Base-by-base conservation (phyloP, 345 rosid species). In the Jatropha curcas region DNA sequence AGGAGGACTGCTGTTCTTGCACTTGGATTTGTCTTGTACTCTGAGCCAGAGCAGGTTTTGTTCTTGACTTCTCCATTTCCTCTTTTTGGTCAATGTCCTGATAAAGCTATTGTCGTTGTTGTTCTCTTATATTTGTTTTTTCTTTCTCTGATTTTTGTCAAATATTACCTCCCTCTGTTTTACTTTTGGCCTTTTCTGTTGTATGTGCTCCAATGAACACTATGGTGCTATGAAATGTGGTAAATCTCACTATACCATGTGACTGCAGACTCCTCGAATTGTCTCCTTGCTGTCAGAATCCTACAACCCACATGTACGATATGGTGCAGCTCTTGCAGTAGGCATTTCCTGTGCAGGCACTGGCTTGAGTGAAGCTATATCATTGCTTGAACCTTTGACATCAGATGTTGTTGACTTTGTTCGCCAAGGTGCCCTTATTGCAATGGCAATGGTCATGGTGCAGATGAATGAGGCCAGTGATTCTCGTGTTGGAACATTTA, bases 291-390 rank as follows among this genome's bases (percentile, higher is more conserved):
- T 96, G 41, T 96, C 99, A 0, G 98, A 96, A 83, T 95, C 99
- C 51, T 93, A 96, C 81, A 96, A 93, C 75, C 99, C 99, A 25
- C 99, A 96, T 82, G 99, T 96, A 75, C 96, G 98, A 45, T 96
- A 96, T 69, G 99, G 99, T 65, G 99, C 99, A 31, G 99, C 98
- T 64, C 97, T 96, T 60, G 99, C 99, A 0, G 98, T 96, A 35
- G 99, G 99, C 72, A 96, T 96, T 68, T 96, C 99, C 59, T 96
- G 99, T 84, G 99, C 99, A 24, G 99, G 98, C 64, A 96, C 99
- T 64, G 98, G 99, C 76, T 80, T 96, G 79, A 93, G 97, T 51
- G 98, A 96, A 86, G 99, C 99, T n/a, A 88, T 96, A 84, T 93
- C 98, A 53, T 85, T 96, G 87, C 83, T 96, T 43, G 99, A 96